Conservation (phyloP, 1,139 yeast species). For the Suhomyces ambrosiae region DNA sequence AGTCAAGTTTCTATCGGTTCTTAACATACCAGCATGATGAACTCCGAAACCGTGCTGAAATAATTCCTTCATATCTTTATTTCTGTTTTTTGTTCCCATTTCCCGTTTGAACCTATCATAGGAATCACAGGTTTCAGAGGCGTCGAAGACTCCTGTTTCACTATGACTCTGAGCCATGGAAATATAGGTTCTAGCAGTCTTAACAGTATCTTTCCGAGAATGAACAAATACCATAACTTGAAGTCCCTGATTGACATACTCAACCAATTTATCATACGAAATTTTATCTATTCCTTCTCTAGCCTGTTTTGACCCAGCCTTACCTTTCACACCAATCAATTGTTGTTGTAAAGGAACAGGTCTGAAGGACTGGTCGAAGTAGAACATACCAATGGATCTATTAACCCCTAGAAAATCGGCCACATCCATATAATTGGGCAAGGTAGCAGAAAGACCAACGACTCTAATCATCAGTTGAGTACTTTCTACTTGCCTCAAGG, state of each 20-base stretch:
- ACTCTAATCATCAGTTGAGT: conserved; percentile 93
- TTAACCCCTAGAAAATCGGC: conserved; percentile 95
- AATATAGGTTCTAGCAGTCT: conserved; percentile 74
- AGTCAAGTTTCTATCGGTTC: conserved; percentile 86
- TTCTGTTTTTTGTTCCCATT: conserved; percentile 66
- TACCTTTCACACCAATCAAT: conserved; percentile 84
- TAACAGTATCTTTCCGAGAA: conserved; percentile 89
- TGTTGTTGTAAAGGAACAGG: conserved; percentile 94
- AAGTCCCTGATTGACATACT: conserved; percentile 66
- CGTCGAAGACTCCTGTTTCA: conserved; percentile 62
- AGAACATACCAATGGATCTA: conserved; percentile 86
- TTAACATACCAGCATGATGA: conserved; percentile 96
- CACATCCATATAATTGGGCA: conserved; percentile 92
- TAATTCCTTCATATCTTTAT: conserved; percentile 78
- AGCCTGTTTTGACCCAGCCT: conserved; percentile 67
- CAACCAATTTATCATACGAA: conserved; percentile 74
- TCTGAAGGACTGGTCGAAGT: conserved; percentile 88
- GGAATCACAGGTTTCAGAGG: conserved; percentile 48
- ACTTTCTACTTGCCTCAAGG: conserved; percentile 90
- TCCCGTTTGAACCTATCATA: conserved; percentile 61
- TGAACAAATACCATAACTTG: conserved; percentile 98
- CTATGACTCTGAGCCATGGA: conserved; percentile 64
- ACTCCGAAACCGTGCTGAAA: conserved; percentile 85
- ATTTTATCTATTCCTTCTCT: conserved; percentile 76
- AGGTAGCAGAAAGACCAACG: conserved; percentile 94